Base-by-base conservation (phyloP, 441 rosid genomes). In the Brassica hybrid region DNA sequence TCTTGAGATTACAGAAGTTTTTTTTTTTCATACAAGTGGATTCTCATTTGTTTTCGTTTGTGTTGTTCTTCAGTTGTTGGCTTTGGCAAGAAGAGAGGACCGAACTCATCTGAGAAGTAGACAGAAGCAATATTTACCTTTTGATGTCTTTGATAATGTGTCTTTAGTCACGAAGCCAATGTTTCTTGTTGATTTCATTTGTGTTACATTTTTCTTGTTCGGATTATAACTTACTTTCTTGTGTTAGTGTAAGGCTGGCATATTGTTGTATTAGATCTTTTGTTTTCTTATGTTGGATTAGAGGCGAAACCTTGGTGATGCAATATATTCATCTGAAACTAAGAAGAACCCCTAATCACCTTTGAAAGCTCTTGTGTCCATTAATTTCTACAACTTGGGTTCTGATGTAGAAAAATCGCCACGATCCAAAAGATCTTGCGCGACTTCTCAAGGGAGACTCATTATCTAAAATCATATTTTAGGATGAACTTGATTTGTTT, bases 81-180 rank as follows among this genome's bases (percentile, higher is more conserved):
- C 45, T 87, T 87, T 67, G 90, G 88, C 65, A 87, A 87, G 83
- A 87, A 86, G 86, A 83, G 86, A n/a, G n/a, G n/a, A n/a, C n/a
- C n/a, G n/a, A n/a, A n/a, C n/a, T n/a, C n/a, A n/a, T n/a, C n/a
- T n/a, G n/a, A n/a, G n/a, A n/a, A n/a, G n/a, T 87, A 77, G 76
- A 69, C 34, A 12, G 14, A 25, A 43, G 13, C 2, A 38, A 32
- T 7, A 4, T 63, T 36, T 38, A 65, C 16, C 10, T 38, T 11
- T 65, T 9, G 61, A 3, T 10, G 12, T 5, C 1, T 50, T 14
- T 50, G 57, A 50, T 50, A 50, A 50, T 50, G 57, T 1, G 19
- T 52, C 19, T 50, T 14, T 52, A 12, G 57, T 50, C 3, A 34
- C 41, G 4, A 14, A 60, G 18, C 65, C 11, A 6, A 25, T 6